Evolutionary conservation across 768 basidiomycete genomes (phyloP), one percentile per base, ranked within the genome.

Genomic region (Naganishia vishniacii): DNA sequence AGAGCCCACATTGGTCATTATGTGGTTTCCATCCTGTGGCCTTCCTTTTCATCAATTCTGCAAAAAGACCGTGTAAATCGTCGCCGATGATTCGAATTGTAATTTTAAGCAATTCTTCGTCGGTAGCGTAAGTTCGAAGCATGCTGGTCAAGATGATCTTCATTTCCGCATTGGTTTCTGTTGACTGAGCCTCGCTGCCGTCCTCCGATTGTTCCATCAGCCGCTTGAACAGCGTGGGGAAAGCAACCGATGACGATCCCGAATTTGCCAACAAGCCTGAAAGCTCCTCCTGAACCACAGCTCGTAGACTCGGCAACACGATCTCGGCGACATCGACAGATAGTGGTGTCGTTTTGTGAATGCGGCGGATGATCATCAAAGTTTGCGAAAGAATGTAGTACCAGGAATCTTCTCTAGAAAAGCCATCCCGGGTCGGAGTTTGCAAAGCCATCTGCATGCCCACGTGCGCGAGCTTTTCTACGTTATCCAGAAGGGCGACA

Each of bases 61-160:
- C 84, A 48, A 93, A 80, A 0, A 83, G 82, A 61, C 85, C 84
- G 68, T 89, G 92, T 49, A 94, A 78, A 75, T 98, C 94, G 32
- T 87, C 82, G 66, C 88, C 83, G 45, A 92, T 80, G 47, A 98
- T 79, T 65, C 85, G 84, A 67, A 87, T 89, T 25, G 91, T 88
- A 70, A 94, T 91, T 45, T 81, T 78, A 26, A 98, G 80, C 82
- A 93, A 84, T 68, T 97, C 93, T 28, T 88, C 89, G 68, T 99
- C 93, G 3, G 88, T 85, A 41, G 87, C 85, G 78, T 97, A 98
- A 1, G 91, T 88, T 72, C 94, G 91, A 70, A 98, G 78, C 90
- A 98, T 99, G n/a, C 90, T 88, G 0, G 86, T 86, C 31, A 99
- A 81, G 65, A 99, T 92, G 12, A 84, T 83, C 47, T 91, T 83